Evolutionary conservation across 805 yeast species (phyloP), one percentile per base, ranked within the genome.

Genomic region (Saccharomycopsis fodiens): DNA sequence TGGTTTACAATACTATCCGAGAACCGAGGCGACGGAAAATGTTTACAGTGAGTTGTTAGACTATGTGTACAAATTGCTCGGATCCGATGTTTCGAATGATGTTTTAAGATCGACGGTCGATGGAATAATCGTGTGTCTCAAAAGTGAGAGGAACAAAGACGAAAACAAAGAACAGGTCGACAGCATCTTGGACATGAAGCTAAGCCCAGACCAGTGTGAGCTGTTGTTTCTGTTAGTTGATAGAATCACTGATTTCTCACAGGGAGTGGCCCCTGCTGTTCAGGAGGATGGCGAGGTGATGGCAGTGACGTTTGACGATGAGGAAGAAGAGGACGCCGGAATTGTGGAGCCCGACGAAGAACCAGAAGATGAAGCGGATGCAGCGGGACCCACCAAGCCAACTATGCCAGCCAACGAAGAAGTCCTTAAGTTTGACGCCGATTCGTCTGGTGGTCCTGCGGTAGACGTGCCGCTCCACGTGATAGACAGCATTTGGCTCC

Each of bases 91-190:
- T 3, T 68, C 73, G 4, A 59, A 64, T 15, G 85, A 78, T 36
- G 74, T 79, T 1, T 70, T 87, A 2, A 59, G 78, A 17, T 81
- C 93, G 2, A 85, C 88, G 3, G 76, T 86, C 2, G 93, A 85
- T 58, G 66, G 80, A 3, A 57, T 80, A 0, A 54, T 85, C 34
- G 82, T 74, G 51, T 61, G 72, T 1, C 55, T 83, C 48, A 78
- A 74, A 54, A 67, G 69, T 42, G 78, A n/a, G n/a, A n/a, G n/a
- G n/a, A n/a, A n/a, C n/a, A n/a, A n/a, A n/a, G n/a, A n/a, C n/a
- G n/a, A n/a, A n/a, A n/a, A n/a, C n/a, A n/a, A n/a, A n/a, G n/a
- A n/a, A n/a, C n/a, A n/a, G n/a, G n/a, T n/a, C n/a, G n/a, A n/a
- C n/a, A n/a, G n/a, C n/a, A n/a, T n/a, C n/a, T n/a, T n/a, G n/a